phyloP scores from a whole-genome alignment of 768 basidiomycete genomes.

The Kwoniella shandongensis region DNA sequence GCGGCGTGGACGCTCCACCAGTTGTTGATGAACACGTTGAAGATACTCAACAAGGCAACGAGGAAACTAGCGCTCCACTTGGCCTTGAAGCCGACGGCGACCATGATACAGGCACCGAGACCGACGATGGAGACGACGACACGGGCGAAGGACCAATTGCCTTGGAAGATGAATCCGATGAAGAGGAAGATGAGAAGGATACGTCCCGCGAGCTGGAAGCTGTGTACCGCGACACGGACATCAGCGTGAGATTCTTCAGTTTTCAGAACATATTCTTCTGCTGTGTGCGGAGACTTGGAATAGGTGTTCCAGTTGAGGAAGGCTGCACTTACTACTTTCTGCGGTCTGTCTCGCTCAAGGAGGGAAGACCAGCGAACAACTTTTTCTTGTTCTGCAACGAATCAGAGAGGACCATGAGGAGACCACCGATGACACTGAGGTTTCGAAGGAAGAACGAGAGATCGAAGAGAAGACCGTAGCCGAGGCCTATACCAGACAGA shows the following conservation, averaged over 20 bases:
- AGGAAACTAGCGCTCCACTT: constrained; percentile 98
- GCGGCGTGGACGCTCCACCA: constrained; percentile 92
- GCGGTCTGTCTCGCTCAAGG: constrained; percentile 89
- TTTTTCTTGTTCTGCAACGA: constrained; percentile 84
- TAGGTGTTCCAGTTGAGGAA: not conserved
- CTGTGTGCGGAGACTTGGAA: not conserved
- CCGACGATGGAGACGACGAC: constrained; percentile 86
- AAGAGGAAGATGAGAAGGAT: constrained; percentile 98
- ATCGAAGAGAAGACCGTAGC: constrained; percentile 99
- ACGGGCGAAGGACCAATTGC: constrained; percentile 81
- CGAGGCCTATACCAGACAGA: constrained; percentile 61
- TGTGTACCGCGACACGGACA: constrained; percentile 49
- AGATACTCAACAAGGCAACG: constrained; percentile 81
- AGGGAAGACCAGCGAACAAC: constrained; percentile 85
- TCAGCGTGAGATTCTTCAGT: not conserved
- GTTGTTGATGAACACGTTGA: constrained; percentile 98
- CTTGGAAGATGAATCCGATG: constrained; percentile 94
- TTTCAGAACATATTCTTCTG: not conserved
- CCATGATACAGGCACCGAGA: constrained; percentile 88
- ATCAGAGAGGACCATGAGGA: constrained; percentile 99
- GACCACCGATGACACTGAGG: constrained; percentile 92
- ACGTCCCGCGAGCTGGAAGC: constrained; percentile 95
- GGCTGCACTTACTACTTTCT: constrained; percentile 85
- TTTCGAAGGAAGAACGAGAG: constrained; percentile 99
- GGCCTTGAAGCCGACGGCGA: constrained; percentile 97